phyloP scores from a whole-genome alignment of 305 asterid genomes.

The Fraxinus albicans region DNA sequence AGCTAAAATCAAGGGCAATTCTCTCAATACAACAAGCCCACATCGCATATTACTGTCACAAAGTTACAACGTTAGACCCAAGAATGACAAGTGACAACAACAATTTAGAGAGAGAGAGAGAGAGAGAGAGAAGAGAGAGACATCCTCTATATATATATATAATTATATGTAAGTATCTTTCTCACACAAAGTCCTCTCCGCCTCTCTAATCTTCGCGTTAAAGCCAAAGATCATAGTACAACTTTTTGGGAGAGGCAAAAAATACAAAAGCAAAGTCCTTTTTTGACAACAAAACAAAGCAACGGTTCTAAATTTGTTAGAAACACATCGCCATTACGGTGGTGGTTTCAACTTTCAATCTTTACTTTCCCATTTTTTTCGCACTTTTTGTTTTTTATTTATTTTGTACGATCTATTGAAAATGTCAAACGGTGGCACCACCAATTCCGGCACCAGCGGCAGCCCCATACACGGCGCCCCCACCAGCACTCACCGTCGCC shows the following conservation, averaged over 20 bases:
- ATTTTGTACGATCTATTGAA: constrained; percentile 15
- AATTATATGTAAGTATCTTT: constrained; percentile 24
- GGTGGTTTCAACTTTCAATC: constrained; percentile 34
- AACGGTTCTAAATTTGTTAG: constrained; percentile 39
- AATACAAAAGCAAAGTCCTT: background rate
- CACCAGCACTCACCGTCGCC: constrained; percentile 52
- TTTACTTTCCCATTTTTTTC: constrained; percentile 17
- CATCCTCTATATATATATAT: background rate
- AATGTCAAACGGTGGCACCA: constrained; percentile 50
- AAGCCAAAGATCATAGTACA: constrained; percentile 20
- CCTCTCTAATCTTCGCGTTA: constrained; percentile 11
- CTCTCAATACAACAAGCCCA: background rate
- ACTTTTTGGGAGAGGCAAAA: background rate
- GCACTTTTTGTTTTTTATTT: constrained; percentile 26
- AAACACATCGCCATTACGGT: constrained; percentile 23
- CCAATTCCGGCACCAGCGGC: constrained; percentile 27
- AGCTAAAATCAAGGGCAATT: background rate
- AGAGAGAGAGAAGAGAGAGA: too few relatives aligned
- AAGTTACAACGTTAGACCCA: background rate
- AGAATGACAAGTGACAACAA: background rate
- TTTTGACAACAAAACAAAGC: constrained; percentile 34
- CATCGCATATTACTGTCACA: background rate
- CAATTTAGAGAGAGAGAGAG: background rate
- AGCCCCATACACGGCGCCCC: constrained; percentile 35
- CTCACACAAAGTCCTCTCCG: background rate